Base-by-base conservation (phyloP, 1,284 basidiomycete species). In the Phellinidium pouzarii region DNA sequence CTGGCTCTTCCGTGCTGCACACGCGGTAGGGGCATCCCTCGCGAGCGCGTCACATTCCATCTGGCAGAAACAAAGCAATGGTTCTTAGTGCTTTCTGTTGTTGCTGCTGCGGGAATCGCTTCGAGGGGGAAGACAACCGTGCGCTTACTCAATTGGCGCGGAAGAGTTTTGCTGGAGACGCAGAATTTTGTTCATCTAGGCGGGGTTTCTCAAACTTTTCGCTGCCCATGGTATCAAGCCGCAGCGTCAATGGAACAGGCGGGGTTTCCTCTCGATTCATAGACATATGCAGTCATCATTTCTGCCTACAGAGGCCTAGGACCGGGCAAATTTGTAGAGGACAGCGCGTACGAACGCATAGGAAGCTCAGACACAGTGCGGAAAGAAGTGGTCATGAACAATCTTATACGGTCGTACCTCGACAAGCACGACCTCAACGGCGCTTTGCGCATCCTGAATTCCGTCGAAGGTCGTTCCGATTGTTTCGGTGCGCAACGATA, bases 131-230 rank as follows among this genome's bases (percentile, higher is more conserved):
- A 67, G 51, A 70, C 74, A 1, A 80, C 78, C 2, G 60, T 67
- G 27, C 74, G 78, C 22, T 68, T 89, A 19, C 70, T 89, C 59
- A 81, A 89, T 64, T 88, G 84, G 85, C 76, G 75, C 45, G 68
- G 75, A 17, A 77, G 77, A 36, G 81, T 82, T 1, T 62, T 79
- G 40, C 64, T 80, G 54, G 80, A 86, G 62, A 68, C 66, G 4
- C 68, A 73, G 51, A 64, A 75, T 37, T 86, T 75, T 59, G 62
- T 65, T 22, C 61, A 61, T 7, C 67, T 88, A 34, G 65, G 71
- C 57, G 61, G 60, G n/a, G 23, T 68, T 77, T 2, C 64, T 84
- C 49, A 63, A 69, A 43, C 72, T 79, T 49, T 87, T 84, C 69
- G 61, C 68, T 41, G 59, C 61, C 27, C 66, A 73, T 52, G 61